Conservation (phyloP, 257 asterid genomes). For the Cruciata laevipes region DNA sequence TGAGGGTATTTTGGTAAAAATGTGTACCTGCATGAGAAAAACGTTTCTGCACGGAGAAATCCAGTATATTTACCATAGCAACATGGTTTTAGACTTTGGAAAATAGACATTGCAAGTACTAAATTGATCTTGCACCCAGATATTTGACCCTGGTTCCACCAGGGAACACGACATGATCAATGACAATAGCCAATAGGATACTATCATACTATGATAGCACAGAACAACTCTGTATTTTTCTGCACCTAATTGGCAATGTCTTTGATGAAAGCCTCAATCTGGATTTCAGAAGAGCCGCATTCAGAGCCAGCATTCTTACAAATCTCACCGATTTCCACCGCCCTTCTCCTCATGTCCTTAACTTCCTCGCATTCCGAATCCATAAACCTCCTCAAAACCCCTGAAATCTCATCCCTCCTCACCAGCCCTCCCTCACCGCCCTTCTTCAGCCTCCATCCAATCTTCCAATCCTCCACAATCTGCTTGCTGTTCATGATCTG, state of each 20-base stretch:
- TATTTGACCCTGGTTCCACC: too few relatives aligned
- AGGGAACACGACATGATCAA: too few relatives aligned
- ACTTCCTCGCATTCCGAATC: constrained; percentile 27
- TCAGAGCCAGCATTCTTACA: background rate
- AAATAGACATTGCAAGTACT: too few relatives aligned
- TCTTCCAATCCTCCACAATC: constrained; percentile 51
- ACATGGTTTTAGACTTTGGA: too few relatives aligned
- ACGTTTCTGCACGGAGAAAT: too few relatives aligned
- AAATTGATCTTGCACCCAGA: too few relatives aligned
- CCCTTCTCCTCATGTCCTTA: constrained; percentile 27
- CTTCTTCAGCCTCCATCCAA: constrained; percentile 45
- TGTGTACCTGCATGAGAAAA: too few relatives aligned
- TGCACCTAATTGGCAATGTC: constrained; percentile 1
- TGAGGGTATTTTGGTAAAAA: too few relatives aligned
- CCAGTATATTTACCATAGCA: too few relatives aligned
- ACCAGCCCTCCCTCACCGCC: constrained; percentile 18
- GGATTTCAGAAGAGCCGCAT: constrained; percentile 19
- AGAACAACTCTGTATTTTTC: too few relatives aligned
- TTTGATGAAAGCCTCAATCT: constrained; percentile 13
- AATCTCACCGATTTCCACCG: constrained; percentile 15
- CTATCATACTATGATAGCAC: too few relatives aligned
- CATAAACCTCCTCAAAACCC: constrained; percentile 37
- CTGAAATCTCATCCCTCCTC: constrained; percentile 23
- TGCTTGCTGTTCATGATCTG: constrained; percentile 42
- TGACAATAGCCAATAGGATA: too few relatives aligned